A percentile compares a stretch with the other conserved stretches of the same genome.
These are phyloP conservation scores for Boletus tylopilopsis DNA, from an alignment of 768 basidiomycete species.

Conservation along the genomic window DNA sequence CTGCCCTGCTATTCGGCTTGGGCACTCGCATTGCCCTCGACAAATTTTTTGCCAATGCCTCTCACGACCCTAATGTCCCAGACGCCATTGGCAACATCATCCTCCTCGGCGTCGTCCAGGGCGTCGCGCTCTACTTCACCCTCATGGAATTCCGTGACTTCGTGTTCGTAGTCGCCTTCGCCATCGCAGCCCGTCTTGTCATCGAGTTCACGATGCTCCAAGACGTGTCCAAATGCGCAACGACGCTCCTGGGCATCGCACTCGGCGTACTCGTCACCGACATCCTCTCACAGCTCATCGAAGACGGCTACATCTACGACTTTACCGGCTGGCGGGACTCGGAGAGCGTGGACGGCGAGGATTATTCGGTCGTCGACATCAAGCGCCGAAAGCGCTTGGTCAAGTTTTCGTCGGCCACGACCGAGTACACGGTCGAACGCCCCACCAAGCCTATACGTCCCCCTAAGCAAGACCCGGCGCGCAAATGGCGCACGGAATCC, in stretches of 20 bases:
- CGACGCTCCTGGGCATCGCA: constrained; percentile 61
- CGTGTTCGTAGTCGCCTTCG: constrained; percentile 52
- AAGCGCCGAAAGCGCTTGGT: constrained; percentile 41
- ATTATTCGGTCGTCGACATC: constrained; percentile 8
- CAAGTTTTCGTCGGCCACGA: constrained; percentile 43
- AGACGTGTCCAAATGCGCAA: constrained; percentile 53
- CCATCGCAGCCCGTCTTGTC: constrained; percentile 57
- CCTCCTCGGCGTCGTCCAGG: constrained; percentile 72
- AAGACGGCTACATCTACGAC: constrained; percentile 39
- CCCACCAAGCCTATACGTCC: constrained; percentile 25
- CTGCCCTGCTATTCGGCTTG: constrained; percentile 70
- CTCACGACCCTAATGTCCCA: constrained; percentile 28
- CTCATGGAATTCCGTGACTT: constrained; percentile 51
- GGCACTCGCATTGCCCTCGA: constrained; percentile 70
- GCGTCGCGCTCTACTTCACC: constrained; percentile 67
- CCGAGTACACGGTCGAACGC: constrained; percentile 28
- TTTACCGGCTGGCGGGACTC: constrained; percentile 19
- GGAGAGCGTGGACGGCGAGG: constrained; percentile 17
- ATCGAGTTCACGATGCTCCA: constrained; percentile 56
- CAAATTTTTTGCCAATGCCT: constrained; percentile 43
- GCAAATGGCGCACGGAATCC: constrained; percentile 34
- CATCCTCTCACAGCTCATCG: constrained; percentile 62
- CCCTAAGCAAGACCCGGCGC: constrained; percentile 26
- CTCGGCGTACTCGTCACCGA: constrained; percentile 72
- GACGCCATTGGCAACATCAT: constrained; percentile 53